Conservation (phyloP, 2,329 filamentous ascomycete species). For the Calonectria naviculata region DNA sequence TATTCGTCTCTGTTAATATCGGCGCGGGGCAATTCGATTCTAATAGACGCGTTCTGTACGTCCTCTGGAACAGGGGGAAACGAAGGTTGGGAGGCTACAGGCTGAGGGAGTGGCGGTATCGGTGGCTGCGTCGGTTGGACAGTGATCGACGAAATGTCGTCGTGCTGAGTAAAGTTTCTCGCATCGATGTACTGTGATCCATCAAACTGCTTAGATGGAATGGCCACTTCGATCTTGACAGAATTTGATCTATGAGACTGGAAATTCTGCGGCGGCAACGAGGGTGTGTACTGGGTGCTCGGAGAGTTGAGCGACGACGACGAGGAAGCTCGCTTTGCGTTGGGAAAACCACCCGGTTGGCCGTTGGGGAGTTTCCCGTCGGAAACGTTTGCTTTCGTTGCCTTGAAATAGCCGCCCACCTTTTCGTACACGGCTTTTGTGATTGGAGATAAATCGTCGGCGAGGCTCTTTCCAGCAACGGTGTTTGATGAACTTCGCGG, state of each 20-base stretch:
- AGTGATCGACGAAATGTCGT: conserved; percentile 23
- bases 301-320: conserved; percentile 35
- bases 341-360: conserved; percentile 34
- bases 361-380: conserved; percentile 51
- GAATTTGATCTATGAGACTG: conserved; percentile 49
- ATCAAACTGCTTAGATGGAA: conserved; percentile 57
- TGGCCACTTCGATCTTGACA: conserved; percentile 58
- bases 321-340: conserved; percentile 32
- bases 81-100: conserved; percentile 10
- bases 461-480: conserved; percentile 42
- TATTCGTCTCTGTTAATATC: conserved; percentile 66
- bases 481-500: conserved; percentile 36
- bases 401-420: conserved; percentile 53
- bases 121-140: conserved; percentile 14
- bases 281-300: conserved; percentile 24
- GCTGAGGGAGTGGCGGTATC: conserved; percentile 8
- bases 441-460: conserved; percentile 61
- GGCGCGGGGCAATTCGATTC: conserved; percentile 59
- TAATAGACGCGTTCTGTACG: conserved; percentile 46
- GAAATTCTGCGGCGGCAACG: conserved; percentile 32
- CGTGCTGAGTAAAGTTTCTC: conserved; percentile 35
- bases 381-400: conserved; percentile 47
- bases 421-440: conserved; percentile 53
- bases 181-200: conserved; percentile 49
- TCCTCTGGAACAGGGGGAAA: conserved; percentile 12